A percentile compares a stretch with the other conserved stretches of the same genome.
These are phyloP conservation scores for Angomonas deanei DNA, from an alignment of 208 protist species.

Conservation along the genomic window DNA sequence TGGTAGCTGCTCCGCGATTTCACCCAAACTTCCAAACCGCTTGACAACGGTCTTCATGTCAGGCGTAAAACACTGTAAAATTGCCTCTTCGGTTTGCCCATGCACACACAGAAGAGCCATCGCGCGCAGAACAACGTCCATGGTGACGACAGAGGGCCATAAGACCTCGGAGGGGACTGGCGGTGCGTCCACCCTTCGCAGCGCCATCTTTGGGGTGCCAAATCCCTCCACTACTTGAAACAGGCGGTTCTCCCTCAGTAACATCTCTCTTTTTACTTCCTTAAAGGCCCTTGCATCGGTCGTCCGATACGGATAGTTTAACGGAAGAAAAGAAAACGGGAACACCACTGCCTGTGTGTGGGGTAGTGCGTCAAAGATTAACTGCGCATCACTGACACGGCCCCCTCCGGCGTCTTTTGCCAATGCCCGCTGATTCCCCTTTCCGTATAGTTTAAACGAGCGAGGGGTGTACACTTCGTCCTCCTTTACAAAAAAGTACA, in stretches of 20 bases:
- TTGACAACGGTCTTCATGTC: conserved; percentile 42
- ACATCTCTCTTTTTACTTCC: no score
- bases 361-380: neutral
- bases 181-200: neutral
- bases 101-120: conserved; percentile 55
- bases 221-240: neutral
- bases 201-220: neutral
- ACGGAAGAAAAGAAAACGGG: neutral
- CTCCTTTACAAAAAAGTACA: conserved; percentile 42
- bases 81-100: conserved; percentile 28
- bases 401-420: no score
- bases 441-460: neutral
- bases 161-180: conserved; percentile 11
- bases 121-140: conserved; percentile 53
- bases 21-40: conserved; percentile 31
- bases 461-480: conserved; percentile 45
- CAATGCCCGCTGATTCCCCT: no score
- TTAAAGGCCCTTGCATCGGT: no score
- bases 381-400: no score
- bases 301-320: neutral
- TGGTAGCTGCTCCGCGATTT: conserved; percentile 64
- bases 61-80: conserved; percentile 34
- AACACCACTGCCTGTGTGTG: neutral
- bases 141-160: conserved; percentile 26
- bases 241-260: no score